These are phyloP conservation scores for Pochonia chlamydosporia DNA, from an alignment of 2,329 filamentous ascomycete genomes.

Conservation along the genomic window DNA sequence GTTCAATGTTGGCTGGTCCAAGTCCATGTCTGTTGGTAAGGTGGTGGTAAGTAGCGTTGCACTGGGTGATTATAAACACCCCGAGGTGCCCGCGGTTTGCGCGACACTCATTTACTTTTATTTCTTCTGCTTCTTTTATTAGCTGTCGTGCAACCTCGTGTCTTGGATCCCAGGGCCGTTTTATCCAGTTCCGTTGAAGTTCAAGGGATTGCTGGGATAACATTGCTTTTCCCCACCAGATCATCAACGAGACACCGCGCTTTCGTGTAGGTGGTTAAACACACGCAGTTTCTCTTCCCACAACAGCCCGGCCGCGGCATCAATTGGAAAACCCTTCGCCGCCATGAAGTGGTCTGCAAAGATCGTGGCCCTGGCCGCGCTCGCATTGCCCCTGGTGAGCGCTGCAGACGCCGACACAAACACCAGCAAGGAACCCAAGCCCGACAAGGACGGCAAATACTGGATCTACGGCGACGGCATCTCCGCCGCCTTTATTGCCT, in stretches of 20 bases:
- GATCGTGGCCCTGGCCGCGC: slow-evolving; percentile 12
- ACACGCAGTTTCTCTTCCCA: not conserved
- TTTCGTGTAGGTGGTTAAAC: no score
- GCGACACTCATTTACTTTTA: not conserved
- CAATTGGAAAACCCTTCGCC: not conserved
- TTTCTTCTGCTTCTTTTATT: not conserved
- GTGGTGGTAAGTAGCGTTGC: no score
- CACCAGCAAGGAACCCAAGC: slow-evolving; percentile 20
- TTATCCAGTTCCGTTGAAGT: no score
- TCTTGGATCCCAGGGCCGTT: no score
- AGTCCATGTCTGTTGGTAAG: no score
- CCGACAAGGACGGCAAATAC: slow-evolving; percentile 63
- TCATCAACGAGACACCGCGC: no score
- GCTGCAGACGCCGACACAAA: slow-evolving; percentile 7
- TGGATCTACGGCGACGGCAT: slow-evolving; percentile 63
- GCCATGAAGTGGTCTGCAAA: slow-evolving; percentile 17
- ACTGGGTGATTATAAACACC: not conserved
- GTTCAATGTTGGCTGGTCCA: no score
- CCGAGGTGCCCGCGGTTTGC: not conserved
- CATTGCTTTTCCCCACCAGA: not conserved
- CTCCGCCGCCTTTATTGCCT: slow-evolving; percentile 64
- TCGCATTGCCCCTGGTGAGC: slow-evolving; percentile 12
- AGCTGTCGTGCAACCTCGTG: not conserved
- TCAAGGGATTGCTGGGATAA: no score
- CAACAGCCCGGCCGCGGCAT: not conserved